phyloP scores from a whole-genome alignment of 2,329 filamentous ascomycete genomes.

The Coniochaeta prunicola region DNA sequence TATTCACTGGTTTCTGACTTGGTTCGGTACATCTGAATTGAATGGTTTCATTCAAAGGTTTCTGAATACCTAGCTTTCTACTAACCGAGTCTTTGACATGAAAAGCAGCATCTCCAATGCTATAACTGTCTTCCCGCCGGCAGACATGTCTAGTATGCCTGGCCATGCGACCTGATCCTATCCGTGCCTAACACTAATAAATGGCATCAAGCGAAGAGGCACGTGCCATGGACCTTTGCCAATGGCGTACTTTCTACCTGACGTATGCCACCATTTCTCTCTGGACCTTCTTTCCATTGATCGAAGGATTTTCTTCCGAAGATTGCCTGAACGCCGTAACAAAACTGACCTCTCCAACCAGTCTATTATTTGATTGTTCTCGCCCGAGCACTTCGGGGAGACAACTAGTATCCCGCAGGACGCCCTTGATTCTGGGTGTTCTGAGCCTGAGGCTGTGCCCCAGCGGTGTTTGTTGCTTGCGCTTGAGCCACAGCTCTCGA shows the following conservation, averaged over 20 bases:
- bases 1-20: neutral
- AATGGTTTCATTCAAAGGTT: neutral
- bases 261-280: neutral
- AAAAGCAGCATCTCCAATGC: neutral
- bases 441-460: neutral
- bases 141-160: neutral
- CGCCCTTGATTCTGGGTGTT: neutral
- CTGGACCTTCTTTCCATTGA: neutral
- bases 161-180: neutral
- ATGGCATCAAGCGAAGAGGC: neutral
- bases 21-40: neutral
- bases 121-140: neutral
- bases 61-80: neutral
- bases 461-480: neutral
- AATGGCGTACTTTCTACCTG: neutral
- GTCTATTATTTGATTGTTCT: neutral
- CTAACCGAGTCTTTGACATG: neutral
- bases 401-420: neutral
- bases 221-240: neutral
- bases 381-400: neutral
- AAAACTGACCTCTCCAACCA: neutral
- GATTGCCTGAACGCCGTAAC: neutral
- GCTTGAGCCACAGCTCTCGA: neutral
- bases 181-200: neutral
- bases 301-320: neutral